Evolutionary conservation across 768 basidiomycete species (phyloP).

Genomic region (Suillus clintonianus): DNA sequence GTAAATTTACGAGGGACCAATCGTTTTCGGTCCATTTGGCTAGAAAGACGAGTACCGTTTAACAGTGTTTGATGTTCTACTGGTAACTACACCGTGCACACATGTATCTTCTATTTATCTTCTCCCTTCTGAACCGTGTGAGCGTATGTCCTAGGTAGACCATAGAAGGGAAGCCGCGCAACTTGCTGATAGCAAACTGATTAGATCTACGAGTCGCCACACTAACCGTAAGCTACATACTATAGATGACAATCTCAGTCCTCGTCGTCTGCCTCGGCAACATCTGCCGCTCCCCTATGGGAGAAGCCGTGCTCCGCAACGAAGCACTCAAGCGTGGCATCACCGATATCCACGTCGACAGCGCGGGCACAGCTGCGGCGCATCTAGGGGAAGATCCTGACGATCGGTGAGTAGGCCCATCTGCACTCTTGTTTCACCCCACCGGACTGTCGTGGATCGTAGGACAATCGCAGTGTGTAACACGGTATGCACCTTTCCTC

Average conservation of each 20-base stretch:
- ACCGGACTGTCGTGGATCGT: neutral
- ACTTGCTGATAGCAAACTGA: neutral
- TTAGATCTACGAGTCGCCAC: neutral
- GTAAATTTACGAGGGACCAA: neutral
- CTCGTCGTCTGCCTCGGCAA: constrained; percentile 83
- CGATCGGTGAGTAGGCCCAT: constrained; percentile 56
- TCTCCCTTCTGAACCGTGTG: neutral
- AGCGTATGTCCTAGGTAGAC: neutral
- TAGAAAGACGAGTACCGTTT: neutral
- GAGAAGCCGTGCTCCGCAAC: constrained; percentile 80
- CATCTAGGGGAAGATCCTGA: constrained; percentile 86
- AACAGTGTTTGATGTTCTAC: neutral
- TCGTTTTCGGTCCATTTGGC: neutral
- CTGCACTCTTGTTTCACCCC: neutral
- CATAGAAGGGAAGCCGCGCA: neutral
- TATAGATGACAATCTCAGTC: constrained; percentile 46
- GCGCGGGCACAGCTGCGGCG: constrained; percentile 83
- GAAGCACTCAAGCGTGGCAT: constrained; percentile 67
- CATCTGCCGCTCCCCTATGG: constrained; percentile 91
- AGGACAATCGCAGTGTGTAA: constrained; percentile 73
- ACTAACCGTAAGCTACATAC: neutral
- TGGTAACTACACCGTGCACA: no score
- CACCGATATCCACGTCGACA: constrained; percentile 67
- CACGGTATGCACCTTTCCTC: constrained; percentile 46
- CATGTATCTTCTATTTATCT: neutral